Evolutionary conservation across 306 rosid species (phyloP).

Genomic region (Castanea crenata): DNA sequence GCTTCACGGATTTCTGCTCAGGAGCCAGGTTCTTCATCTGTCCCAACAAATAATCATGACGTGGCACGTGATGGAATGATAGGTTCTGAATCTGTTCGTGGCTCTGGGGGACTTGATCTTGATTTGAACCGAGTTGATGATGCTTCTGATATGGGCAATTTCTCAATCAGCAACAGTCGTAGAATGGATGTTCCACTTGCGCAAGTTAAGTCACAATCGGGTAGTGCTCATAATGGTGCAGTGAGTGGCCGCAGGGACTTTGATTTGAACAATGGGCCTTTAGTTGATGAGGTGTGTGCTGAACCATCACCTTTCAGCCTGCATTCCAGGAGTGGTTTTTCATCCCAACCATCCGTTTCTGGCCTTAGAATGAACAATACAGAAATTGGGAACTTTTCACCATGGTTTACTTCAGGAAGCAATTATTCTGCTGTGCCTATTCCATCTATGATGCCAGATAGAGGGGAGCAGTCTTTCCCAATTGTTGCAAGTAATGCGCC

Average conservation of each 20-base stretch:
- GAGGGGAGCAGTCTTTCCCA: constrained; percentile 70
- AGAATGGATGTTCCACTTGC: constrained; percentile 54
- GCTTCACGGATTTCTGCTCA: constrained; percentile 38
- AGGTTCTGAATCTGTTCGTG: constrained; percentile 37
- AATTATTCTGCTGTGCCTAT: constrained; percentile 67
- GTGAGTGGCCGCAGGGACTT: constrained; percentile 66
- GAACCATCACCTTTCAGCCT: constrained; percentile 54
- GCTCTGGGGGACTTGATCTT: constrained; percentile 72
- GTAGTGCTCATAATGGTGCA: constrained; percentile 65
- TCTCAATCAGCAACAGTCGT: constrained; percentile 37
- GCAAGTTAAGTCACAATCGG: constrained; percentile 49
- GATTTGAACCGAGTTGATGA: constrained; percentile 83
- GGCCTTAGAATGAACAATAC: constrained; percentile 55
- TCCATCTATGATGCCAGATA: constrained; percentile 69
- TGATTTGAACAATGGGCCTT: constrained; percentile 93
- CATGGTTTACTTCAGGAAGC: constrained; percentile 79
- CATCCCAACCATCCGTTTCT: constrained; percentile 47
- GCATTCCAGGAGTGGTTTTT: constrained; percentile 48
- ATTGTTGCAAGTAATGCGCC: constrained; percentile 56
- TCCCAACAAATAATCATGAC: constrained; percentile 1
- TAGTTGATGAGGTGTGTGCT: constrained; percentile 63
- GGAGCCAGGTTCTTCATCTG: constrained; percentile 29
- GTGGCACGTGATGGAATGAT: background rate
- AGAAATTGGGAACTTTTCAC: constrained; percentile 70
- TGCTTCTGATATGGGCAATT: constrained; percentile 53